Evolutionary conservation across 148 eudicot species (phyloP).

Genomic region (Heliamphora exappendiculata): DNA sequence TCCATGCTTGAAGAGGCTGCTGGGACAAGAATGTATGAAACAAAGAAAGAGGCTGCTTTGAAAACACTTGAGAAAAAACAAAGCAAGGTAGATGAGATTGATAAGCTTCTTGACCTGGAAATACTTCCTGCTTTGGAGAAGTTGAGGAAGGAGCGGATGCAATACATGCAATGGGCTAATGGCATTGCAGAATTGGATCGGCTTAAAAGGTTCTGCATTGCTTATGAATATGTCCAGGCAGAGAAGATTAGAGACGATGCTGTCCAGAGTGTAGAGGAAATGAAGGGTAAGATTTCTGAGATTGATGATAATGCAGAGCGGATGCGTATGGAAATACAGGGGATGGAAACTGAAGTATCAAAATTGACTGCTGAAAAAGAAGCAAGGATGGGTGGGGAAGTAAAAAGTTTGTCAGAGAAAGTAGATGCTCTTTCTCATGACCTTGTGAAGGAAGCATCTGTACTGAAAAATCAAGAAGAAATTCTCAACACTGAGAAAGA

Average conservation of each 20-base stretch:
- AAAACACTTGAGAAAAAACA: constrained; percentile 95
- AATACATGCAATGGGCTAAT: constrained; percentile 98
- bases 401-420: constrained; percentile 56
- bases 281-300: constrained; percentile 56
- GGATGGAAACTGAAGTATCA: constrained; percentile 58
- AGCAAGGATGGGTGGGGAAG: constrained; percentile 88
- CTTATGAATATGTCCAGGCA: constrained; percentile 84
- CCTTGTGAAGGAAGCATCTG: constrained; percentile 77
- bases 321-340: constrained; percentile 61
- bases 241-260: constrained; percentile 77
- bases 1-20: constrained; percentile 99
- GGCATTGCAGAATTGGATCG: constrained; percentile 86
- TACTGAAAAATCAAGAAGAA: constrained; percentile 73
- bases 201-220: constrained; percentile 87
- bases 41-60: constrained; percentile 90
- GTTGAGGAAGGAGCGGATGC: constrained; percentile 87
- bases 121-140: constrained; percentile 90
- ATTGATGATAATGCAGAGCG: constrained; percentile 35
- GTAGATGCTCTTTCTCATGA: constrained; percentile 72
- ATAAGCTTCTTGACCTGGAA: constrained; percentile 84
- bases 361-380: constrained; percentile 71
- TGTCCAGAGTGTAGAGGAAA: constrained; percentile 51
- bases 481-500: constrained; percentile 56
- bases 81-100: constrained; percentile 85
- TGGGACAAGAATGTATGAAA: constrained; percentile 99